phyloP scores from a whole-genome alignment of 208 protist species.

The Acanthamoeba sp. region DNA sequence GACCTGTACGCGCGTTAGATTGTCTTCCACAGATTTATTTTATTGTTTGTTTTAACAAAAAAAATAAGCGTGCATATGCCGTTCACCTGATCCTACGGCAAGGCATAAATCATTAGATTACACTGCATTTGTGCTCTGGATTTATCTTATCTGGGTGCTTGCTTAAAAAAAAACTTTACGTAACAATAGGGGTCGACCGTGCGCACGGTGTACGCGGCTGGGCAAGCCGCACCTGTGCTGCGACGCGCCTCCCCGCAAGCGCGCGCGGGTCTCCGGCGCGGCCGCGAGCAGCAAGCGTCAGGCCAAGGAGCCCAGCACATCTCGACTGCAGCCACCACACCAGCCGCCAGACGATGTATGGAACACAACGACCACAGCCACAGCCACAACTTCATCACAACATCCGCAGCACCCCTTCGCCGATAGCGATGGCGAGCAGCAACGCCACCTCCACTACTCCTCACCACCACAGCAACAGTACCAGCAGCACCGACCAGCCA shows the following conservation, averaged over 20 bases:
- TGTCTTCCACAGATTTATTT: background rate
- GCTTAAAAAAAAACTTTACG: background rate
- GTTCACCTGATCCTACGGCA: too few relatives aligned
- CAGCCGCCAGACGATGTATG: too few relatives aligned
- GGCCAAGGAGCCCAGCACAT: too few relatives aligned
- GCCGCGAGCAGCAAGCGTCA: too few relatives aligned
- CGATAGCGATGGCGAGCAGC: too few relatives aligned
- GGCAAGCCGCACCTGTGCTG: background rate
- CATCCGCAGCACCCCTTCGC: background rate
- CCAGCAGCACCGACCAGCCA: background rate
- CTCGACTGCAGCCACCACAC: too few relatives aligned
- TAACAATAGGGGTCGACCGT: background rate
- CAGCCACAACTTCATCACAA: background rate
- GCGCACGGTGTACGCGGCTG: background rate
- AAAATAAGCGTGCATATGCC: too few relatives aligned
- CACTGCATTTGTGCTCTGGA: too few relatives aligned
- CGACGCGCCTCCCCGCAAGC: background rate
- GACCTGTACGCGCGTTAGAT: background rate
- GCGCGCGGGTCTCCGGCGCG: background rate
- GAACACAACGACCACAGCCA: background rate
- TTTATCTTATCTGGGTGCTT: background rate
- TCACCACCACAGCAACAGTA: too few relatives aligned
- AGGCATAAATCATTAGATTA: too few relatives aligned
- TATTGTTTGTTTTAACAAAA: background rate
- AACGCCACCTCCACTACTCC: too few relatives aligned